Conservation (phyloP, 2,329 filamentous ascomycete species). For the Boeremia lycopersici region DNA sequence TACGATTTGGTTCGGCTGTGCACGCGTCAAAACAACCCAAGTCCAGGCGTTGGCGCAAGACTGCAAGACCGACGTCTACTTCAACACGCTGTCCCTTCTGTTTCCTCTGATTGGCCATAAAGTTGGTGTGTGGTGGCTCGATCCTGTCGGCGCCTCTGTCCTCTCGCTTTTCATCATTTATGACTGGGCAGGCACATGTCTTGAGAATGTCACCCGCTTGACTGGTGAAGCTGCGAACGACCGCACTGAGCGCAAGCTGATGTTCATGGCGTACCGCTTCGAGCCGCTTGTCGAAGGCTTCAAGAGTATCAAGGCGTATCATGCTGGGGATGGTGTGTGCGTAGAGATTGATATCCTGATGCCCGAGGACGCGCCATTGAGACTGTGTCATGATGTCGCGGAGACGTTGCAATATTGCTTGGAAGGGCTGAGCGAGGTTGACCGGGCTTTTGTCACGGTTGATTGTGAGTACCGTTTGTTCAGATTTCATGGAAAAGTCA, state of each 20-base stretch:
- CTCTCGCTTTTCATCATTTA: slow-evolving; percentile 71
- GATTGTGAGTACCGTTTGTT: slow-evolving; percentile 51
- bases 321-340: slow-evolving; percentile 67
- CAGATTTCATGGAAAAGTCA: neutral
- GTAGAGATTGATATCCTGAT: slow-evolving; percentile 67
- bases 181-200: slow-evolving; percentile 69
- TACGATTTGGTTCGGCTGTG: slow-evolving; percentile 65
- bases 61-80: slow-evolving; percentile 66
- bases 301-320: slow-evolving; percentile 63
- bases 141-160: slow-evolving; percentile 65
- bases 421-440: slow-evolving; percentile 60
- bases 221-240: slow-evolving; percentile 63
- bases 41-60: slow-evolving; percentile 68
- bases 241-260: slow-evolving; percentile 60
- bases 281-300: slow-evolving; percentile 60
- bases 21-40: slow-evolving; percentile 66
- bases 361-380: slow-evolving; percentile 59
- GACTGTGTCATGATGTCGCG: slow-evolving; percentile 63
- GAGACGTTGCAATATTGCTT: slow-evolving; percentile 69
- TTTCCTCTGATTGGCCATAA: slow-evolving; percentile 67
- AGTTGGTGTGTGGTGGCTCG: slow-evolving; percentile 69
- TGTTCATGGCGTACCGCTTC: slow-evolving; percentile 65
- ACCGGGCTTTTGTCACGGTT: slow-evolving; percentile 58
- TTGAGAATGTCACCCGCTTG: slow-evolving; percentile 64
- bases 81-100: slow-evolving; percentile 67